phyloP scores from a whole-genome alignment of 805 yeast species.

The Pichia phayaonensis region DNA sequence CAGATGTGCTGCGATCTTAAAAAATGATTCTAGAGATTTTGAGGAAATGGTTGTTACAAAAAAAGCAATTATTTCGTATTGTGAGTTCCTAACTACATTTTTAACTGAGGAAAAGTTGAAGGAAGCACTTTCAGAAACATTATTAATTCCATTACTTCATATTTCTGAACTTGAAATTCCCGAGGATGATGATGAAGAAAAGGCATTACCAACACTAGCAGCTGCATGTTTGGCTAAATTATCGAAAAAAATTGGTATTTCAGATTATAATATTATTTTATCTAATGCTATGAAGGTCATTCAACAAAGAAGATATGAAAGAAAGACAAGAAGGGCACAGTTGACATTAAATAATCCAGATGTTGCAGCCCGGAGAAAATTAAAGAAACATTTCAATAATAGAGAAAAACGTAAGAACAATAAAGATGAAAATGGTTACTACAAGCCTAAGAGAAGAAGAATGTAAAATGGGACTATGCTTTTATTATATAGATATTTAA shows the following conservation, averaged over 20 bases:
- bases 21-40: slow-evolving; percentile 53
- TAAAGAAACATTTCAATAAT: slow-evolving; percentile 65
- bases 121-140: slow-evolving; percentile 30
- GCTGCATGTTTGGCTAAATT: slow-evolving; percentile 62
- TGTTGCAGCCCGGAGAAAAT: slow-evolving; percentile 66
- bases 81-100: slow-evolving; percentile 55
- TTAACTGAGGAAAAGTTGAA: slow-evolving; percentile 35
- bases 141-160: slow-evolving; percentile 25
- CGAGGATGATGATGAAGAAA: slow-evolving; percentile 38
- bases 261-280: slow-evolving; percentile 56
- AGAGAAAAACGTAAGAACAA: slow-evolving; percentile 71
- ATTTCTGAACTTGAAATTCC: slow-evolving; percentile 29
- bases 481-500: neutral
- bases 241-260: slow-evolving; percentile 62
- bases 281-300: slow-evolving; percentile 58
- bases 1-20: slow-evolving; percentile 54
- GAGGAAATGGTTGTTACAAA: slow-evolving; percentile 51
- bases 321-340: slow-evolving; percentile 69
- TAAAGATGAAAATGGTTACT: slow-evolving; percentile 71
- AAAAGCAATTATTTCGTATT: slow-evolving; percentile 58
- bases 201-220: slow-evolving; percentile 38
- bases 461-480: neutral
- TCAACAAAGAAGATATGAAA: slow-evolving; percentile 57
- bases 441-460: slow-evolving; percentile 54
- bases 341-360: slow-evolving; percentile 76